Percentiles rank a stretch among this genome's conserved stretches.
These are phyloP conservation scores for Mycena albidolilacea DNA, from an alignment of 768 basidiomycete species.

Conservation along the genomic window DNA sequence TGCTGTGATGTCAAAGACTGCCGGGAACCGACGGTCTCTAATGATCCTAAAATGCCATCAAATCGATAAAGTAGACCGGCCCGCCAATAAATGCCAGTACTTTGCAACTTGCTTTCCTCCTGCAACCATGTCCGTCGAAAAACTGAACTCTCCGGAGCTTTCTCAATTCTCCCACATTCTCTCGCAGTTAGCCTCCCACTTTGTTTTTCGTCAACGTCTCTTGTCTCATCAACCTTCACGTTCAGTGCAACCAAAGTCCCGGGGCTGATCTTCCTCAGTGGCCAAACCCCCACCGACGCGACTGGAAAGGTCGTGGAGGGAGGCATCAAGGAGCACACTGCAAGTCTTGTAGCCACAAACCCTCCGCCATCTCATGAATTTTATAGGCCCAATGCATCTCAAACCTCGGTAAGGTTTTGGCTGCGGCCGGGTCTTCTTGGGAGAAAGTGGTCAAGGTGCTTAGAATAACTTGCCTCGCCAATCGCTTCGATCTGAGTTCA, in stretches of 20 bases:
- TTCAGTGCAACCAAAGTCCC: slow-evolving; percentile 52
- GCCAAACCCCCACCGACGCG: slow-evolving; percentile 68
- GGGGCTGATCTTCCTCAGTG: slow-evolving; percentile 74
- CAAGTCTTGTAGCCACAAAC: slow-evolving; percentile 44
- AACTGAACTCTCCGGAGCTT: slow-evolving; percentile 67
- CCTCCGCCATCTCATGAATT: slow-evolving; percentile 13
- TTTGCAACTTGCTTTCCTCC: background rate
- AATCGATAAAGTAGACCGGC: too few relatives aligned
- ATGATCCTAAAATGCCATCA: too few relatives aligned
- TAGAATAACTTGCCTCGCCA: background rate
- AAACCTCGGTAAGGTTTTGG: slow-evolving; percentile 69
- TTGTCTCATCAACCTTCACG: too few relatives aligned
- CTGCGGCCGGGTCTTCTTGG: slow-evolving; percentile 71
- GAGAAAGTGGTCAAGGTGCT: slow-evolving; percentile 64
- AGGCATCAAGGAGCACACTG: slow-evolving; percentile 74
- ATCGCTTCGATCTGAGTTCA: background rate
- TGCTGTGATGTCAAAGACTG: too few relatives aligned
- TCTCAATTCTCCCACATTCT: slow-evolving; percentile 63
- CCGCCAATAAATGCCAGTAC: too few relatives aligned
- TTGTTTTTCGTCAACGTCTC: too few relatives aligned
- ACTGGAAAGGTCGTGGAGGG: slow-evolving; percentile 66
- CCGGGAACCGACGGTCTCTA: too few relatives aligned
- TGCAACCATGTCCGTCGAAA: slow-evolving; percentile 64
- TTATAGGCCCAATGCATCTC: slow-evolving; percentile 68
- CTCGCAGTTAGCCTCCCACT: slow-evolving; percentile 45